Evolutionary conservation across 495 filamentous ascomycete species (phyloP).

Genomic region (Annulohypoxylon bovei): DNA sequence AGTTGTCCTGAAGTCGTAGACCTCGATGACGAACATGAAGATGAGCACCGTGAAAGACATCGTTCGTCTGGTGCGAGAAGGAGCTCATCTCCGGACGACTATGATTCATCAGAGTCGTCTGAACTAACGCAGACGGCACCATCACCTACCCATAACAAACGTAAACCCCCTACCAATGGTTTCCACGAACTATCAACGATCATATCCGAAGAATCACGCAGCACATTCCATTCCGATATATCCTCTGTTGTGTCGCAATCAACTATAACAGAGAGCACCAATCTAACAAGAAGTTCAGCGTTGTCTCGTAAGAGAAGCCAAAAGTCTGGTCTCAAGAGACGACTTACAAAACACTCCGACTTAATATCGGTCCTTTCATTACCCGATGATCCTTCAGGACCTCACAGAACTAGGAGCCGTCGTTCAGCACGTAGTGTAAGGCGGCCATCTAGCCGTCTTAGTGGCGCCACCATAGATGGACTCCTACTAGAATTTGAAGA

Average conservation of each 20-base stretch:
- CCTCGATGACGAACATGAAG: slow-evolving; percentile 46
- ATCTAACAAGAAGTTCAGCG: slow-evolving; percentile 50
- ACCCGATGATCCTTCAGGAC: slow-evolving; percentile 66
- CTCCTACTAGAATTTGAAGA: slow-evolving; percentile 81
- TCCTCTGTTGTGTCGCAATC: slow-evolving; percentile 58
- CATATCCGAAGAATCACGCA: slow-evolving; percentile 69
- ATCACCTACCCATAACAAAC: slow-evolving; percentile 50
- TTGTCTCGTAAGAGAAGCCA: slow-evolving; percentile 53
- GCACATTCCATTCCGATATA: slow-evolving; percentile 54
- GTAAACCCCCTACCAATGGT: slow-evolving; percentile 70
- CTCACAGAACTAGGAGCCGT: slow-evolving; percentile 64
- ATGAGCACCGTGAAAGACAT: slow-evolving; percentile 43
- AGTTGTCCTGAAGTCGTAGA: slow-evolving; percentile 50
- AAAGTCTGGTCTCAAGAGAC: slow-evolving; percentile 68
- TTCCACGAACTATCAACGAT: slow-evolving; percentile 79
- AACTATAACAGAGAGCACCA: slow-evolving; percentile 59
- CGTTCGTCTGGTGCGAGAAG: slow-evolving; percentile 44
- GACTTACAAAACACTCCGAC: slow-evolving; percentile 91
- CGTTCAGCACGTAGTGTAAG: slow-evolving; percentile 77
- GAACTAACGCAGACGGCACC: slow-evolving; percentile 44
- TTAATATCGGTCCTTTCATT: slow-evolving; percentile 90
- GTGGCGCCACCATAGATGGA: slow-evolving; percentile 73
- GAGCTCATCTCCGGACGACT: slow-evolving; percentile 41
- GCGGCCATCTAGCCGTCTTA: slow-evolving; percentile 70
- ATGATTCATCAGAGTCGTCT: slow-evolving; percentile 48